Base-by-base conservation (phyloP, 2,329 filamentous ascomycete species). In the Aspergillus aculeatinus region DNA sequence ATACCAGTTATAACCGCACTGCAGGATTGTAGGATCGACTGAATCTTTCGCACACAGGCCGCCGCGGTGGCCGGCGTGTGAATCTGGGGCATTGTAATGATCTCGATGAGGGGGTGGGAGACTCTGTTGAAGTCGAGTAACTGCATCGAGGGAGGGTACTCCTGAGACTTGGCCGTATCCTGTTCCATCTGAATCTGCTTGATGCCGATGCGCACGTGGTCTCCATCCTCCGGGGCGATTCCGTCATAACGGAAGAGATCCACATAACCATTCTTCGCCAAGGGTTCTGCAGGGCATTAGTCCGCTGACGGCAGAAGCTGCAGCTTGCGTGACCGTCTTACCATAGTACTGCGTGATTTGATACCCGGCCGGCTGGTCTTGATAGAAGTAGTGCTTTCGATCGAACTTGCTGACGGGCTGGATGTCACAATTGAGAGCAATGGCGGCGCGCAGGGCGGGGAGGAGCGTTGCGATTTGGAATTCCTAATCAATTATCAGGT, bases 301-400 rank as follows among this genome's bases (percentile, higher is more conserved):
- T 56, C 21, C 5, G 42, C 5, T 33, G 11, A 14, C 9, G n/a
- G 11, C 16, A 10, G 16, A 14, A 9, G 12, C 44, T 6, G 16
- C n/a, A 21, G 29, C 10, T 23, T 33, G 42, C n/a, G 29, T 10
- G 42, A 25, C 2, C 25, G 14, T 12, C 44, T 23, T 70, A 80
- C 82, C 81, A 74, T 98, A 97, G 79, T 94, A 98, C 73, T 99
- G 95, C 1, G 95, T 99, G 64, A 99, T 96, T 76, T 99, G 95
- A 76, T 99, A 99, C 0, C 95, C 95, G 0, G 91, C 85, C 0
- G 95, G 95, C 76, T 99, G 95, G 75, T 99, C 95, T 85, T 95
- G 96, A 81, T 97, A 96, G 77, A 99, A 98, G 77, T 99, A 99
- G 76, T 99, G 95, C 75, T 99, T 99, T 64, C 95, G 85, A 76